Conservation (phyloP, 495 filamentous ascomycete genomes). For the Hypoxylon fuscum region DNA sequence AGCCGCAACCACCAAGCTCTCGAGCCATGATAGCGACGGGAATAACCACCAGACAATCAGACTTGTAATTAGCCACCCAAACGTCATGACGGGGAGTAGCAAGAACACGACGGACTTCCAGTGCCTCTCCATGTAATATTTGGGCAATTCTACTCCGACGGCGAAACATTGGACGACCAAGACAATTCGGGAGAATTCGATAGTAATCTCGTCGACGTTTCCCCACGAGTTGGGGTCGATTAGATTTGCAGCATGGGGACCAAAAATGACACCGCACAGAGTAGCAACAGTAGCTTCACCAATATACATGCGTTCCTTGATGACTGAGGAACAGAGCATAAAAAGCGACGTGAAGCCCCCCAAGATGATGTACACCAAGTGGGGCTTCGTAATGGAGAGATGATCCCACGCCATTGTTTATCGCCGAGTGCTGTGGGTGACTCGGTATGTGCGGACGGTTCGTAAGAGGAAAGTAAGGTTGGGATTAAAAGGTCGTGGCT, state of each 20-base stretch:
- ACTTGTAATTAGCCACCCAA: constrained; percentile 93
- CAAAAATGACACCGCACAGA: constrained; percentile 95
- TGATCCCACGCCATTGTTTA: constrained; percentile 90
- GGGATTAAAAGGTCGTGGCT: constrained; percentile 16
- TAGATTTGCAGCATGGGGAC: constrained; percentile 90
- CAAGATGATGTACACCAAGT: constrained; percentile 98
- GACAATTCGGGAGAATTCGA: constrained; percentile 97
- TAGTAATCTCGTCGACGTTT: constrained; percentile 91
- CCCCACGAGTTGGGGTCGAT: constrained; percentile 90
- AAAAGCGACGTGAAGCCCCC: constrained; percentile 98
- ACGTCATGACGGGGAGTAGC: constrained; percentile 96
- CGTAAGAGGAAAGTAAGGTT: background rate
- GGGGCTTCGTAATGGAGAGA: constrained; percentile 89
- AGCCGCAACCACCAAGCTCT: constrained; percentile 84
- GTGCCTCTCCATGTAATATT: constrained; percentile 97
- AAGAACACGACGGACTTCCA: constrained; percentile 93
- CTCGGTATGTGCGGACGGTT: constrained; percentile 10
- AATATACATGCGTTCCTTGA: constrained; percentile 98
- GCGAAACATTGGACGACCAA: constrained; percentile 99
- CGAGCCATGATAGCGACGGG: constrained; percentile 80
- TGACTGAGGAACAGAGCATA: constrained; percentile 96
- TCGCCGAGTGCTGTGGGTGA: constrained; percentile 23
- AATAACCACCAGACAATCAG: constrained; percentile 99
- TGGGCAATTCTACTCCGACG: constrained; percentile 97
- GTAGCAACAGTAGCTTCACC: constrained; percentile 98